Conservation (phyloP, 2,329 filamentous ascomycete species). For the Colletotrichum plurivorum region DNA sequence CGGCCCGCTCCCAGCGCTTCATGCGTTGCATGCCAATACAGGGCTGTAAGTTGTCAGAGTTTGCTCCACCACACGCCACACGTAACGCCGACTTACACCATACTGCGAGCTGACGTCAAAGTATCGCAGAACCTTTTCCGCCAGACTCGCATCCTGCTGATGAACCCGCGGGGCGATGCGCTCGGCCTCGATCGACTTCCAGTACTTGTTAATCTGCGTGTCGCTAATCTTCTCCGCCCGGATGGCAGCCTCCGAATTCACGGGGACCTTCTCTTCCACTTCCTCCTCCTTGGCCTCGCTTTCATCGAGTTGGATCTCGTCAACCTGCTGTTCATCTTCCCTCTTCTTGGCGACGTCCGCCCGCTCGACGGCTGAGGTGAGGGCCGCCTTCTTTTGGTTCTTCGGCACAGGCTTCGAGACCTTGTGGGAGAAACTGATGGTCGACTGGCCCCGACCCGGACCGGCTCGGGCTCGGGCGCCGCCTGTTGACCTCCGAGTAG, state of each 20-base stretch:
- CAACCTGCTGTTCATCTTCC: slow-evolving; percentile 38
- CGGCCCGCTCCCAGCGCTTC: slow-evolving; percentile 90
- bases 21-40: slow-evolving; percentile 87
- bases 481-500: slow-evolving; percentile 63
- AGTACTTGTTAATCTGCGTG: slow-evolving; percentile 82
- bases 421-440: slow-evolving; percentile 70
- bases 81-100: slow-evolving; percentile 77
- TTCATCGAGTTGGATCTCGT: slow-evolving; percentile 42
- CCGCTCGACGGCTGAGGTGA: slow-evolving; percentile 48
- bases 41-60: slow-evolving; percentile 68
- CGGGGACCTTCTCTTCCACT: slow-evolving; percentile 47
- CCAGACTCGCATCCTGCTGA: slow-evolving; percentile 77
- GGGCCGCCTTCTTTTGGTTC: slow-evolving; percentile 58
- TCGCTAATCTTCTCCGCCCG: slow-evolving; percentile 76
- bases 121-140: slow-evolving; percentile 90
- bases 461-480: slow-evolving; percentile 52
- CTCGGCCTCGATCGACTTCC: slow-evolving; percentile 78
- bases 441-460: slow-evolving; percentile 64
- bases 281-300: slow-evolving; percentile 45
- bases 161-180: slow-evolving; percentile 81
- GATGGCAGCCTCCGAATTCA: slow-evolving; percentile 67
- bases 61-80: background rate
- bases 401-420: slow-evolving; percentile 69
- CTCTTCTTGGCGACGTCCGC: slow-evolving; percentile 40
- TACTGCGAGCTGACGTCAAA: slow-evolving; percentile 95